phyloP scores from a whole-genome alignment of 2,329 filamentous ascomycete genomes.

The Arachnomyces sp. region DNA sequence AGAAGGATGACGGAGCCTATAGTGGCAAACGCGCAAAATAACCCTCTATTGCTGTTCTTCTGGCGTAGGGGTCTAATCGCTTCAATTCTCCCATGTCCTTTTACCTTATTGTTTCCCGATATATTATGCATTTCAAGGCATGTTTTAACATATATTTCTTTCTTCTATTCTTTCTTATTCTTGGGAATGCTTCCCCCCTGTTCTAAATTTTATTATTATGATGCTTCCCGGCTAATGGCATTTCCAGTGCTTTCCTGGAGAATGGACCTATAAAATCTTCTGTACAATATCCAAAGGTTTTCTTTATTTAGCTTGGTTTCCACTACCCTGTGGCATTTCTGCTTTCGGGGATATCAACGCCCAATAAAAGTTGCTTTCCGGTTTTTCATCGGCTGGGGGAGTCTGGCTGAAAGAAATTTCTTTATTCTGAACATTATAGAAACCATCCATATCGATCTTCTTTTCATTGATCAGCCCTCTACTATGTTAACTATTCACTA shows the following conservation, averaged over 20 bases:
- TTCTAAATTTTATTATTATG: too few relatives aligned
- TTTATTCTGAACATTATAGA: too few relatives aligned
- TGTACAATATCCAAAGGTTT: conserved; percentile 9
- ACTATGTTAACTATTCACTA: too few relatives aligned
- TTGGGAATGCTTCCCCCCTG: conserved; percentile 12
- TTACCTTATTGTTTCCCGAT: conserved; percentile 5
- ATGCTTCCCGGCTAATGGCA: too few relatives aligned
- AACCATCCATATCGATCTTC: too few relatives aligned
- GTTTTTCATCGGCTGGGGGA: background rate
- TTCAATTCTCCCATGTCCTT: background rate
- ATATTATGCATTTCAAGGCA: too few relatives aligned
- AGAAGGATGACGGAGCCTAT: conserved; percentile 33
- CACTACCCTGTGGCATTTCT: too few relatives aligned
- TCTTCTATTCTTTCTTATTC: conserved; percentile 3
- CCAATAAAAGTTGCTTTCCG: too few relatives aligned
- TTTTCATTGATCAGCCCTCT: too few relatives aligned
- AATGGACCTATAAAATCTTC: conserved; percentile 15
- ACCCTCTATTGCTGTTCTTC: conserved; percentile 19
- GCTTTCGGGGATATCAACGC: too few relatives aligned
- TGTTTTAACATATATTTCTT: background rate
- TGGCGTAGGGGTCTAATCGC: background rate
- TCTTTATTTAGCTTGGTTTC: conserved; percentile 3
- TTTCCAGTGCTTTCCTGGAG: background rate
- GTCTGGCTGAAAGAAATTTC: too few relatives aligned
- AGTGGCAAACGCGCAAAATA: conserved; percentile 27